phyloP scores from a whole-genome alignment of 768 basidiomycete species.

The Kwoniella newhampshirensis region DNA sequence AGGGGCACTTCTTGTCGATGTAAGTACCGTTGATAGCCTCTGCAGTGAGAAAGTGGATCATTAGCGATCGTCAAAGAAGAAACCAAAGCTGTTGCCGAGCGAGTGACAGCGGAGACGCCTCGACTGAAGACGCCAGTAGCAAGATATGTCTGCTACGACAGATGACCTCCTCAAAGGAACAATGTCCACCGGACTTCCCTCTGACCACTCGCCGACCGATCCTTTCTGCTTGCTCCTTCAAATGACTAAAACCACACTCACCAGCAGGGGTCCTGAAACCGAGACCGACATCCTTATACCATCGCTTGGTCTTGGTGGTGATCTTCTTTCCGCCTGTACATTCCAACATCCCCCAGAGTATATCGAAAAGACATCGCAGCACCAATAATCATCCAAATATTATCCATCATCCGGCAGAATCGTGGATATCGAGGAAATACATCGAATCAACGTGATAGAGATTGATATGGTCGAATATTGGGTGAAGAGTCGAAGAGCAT shows the following conservation, averaged over 20 bases:
- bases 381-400: conserved; percentile 10
- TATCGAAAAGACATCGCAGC: neutral
- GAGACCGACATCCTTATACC: conserved; percentile 98
- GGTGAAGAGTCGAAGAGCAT: conserved; percentile 3
- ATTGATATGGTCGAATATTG: neutral
- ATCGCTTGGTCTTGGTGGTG: conserved; percentile 90
- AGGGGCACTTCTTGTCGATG: conserved; percentile 99
- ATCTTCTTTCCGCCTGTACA: conserved; percentile 79
- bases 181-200: neutral
- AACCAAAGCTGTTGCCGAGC: neutral
- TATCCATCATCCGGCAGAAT: conserved; percentile 4
- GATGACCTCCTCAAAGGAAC: no score
- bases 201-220: neutral
- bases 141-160: neutral
- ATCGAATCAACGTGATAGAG: neutral
- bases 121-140: neutral
- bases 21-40: conserved; percentile 96
- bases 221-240: neutral
- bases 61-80: neutral
- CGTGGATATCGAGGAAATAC: neutral
- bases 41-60: conserved; percentile 10
- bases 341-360: conserved; percentile 6
- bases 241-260: conserved; percentile 21
- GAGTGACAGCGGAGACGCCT: neutral
- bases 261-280: conserved; percentile 88